Conservation (phyloP, 2,329 filamentous ascomycete species). For the Amauroascus niger region DNA sequence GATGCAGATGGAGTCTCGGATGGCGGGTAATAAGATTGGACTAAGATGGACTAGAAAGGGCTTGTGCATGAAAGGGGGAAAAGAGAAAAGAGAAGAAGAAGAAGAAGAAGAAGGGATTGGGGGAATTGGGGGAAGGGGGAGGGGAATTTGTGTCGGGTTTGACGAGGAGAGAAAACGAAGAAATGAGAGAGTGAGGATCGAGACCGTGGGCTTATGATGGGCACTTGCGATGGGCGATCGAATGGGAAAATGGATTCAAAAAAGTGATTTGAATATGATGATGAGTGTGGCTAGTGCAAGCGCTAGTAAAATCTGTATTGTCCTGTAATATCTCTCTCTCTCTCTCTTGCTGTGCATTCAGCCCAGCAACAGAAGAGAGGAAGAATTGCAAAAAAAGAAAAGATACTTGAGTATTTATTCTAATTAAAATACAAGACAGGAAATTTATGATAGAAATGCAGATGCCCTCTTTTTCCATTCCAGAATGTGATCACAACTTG, state of each 20-base stretch:
- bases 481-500: no score
- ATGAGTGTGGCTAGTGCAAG: conserved; percentile 6
- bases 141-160: not conserved
- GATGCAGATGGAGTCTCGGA: conserved; percentile 1
- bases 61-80: no score
- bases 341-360: not conserved
- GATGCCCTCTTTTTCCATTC: no score
- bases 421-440: no score
- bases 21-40: not conserved
- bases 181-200: conserved; percentile 1
- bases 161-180: not conserved
- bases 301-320: not conserved
- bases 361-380: not conserved
- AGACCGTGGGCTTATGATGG: conserved; percentile 6
- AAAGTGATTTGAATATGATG: not conserved
- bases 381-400: not conserved
- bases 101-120: not conserved
- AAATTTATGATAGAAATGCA: no score
- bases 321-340: not conserved
- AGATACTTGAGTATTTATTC: no score
- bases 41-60: not conserved
- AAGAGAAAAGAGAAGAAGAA: not conserved
- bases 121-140: not conserved
- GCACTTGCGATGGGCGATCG: not conserved
- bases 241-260: not conserved